These are phyloP conservation scores for Arxiozyma slooffiae DNA, from an alignment of 1,139 yeast genomes.

Conservation along the genomic window DNA sequence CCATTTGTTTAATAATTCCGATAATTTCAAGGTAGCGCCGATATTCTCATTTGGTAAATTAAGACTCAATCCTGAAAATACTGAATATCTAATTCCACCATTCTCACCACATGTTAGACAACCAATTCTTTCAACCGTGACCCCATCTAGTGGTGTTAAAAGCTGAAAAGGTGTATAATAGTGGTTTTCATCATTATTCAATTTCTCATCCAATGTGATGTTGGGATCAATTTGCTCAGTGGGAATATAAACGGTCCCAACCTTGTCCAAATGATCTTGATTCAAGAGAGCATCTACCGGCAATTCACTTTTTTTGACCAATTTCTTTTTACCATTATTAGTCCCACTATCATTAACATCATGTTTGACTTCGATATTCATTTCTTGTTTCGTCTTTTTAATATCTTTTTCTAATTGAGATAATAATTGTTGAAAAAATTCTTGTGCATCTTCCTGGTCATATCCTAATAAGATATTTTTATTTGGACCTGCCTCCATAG, in stretches of 20 bases:
- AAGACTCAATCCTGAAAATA: constrained; percentile 70
- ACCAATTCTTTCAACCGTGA: constrained; percentile 78
- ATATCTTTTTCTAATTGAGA: constrained; percentile 59
- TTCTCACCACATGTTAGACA: constrained; percentile 85
- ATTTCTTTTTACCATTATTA: too few species aligned
- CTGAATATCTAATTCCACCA: constrained; percentile 81
- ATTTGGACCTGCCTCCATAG: constrained; percentile 71
- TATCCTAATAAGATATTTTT: constrained; percentile 68
- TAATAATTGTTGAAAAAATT: constrained; percentile 75
- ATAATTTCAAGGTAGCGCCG: constrained; percentile 38
- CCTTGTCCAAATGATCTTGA: constrained; percentile 40
- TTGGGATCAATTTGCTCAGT: constrained; percentile 68
- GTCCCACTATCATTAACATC: not conserved
- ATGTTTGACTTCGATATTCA: constrained; percentile 3
- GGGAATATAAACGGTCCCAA: constrained; percentile 60
- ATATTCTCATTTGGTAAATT: constrained; percentile 46
- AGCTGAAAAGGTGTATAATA: constrained; percentile 42
- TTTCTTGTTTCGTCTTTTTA: constrained; percentile 14
- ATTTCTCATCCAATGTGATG: constrained; percentile 24
- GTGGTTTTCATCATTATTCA: constrained; percentile 29
- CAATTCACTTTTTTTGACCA: constrained; percentile 23
- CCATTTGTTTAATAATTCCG: constrained; percentile 61
- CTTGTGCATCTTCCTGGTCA: constrained; percentile 91
- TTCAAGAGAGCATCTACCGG: constrained; percentile 35
- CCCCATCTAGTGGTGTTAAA: constrained; percentile 83